Percentiles rank a stretch among this genome's conserved stretches.
phyloP scores from a whole-genome alignment of 352 stramenopile genomes.

The Phytophthora niederhauseri region DNA sequence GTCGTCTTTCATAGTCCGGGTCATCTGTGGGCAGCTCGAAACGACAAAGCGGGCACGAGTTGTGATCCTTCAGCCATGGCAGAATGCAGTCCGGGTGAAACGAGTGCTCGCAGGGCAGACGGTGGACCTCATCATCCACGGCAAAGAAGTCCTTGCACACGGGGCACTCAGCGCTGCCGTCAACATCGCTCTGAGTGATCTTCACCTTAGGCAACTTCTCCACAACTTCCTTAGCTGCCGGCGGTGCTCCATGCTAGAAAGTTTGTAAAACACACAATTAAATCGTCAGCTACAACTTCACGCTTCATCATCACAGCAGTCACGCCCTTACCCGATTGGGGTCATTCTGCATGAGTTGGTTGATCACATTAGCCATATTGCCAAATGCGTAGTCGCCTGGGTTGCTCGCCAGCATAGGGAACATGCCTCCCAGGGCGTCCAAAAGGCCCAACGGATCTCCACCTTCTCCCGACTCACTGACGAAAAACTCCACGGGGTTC shows the following conservation, averaged over 20 bases:
- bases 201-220: constrained; percentile 78
- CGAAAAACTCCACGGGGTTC: constrained; percentile 77
- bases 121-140: constrained; percentile 76
- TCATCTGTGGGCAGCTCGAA: constrained; percentile 88
- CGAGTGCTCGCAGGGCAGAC: constrained; percentile 74
- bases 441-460: constrained; percentile 56
- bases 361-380: constrained; percentile 85
- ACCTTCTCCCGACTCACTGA: constrained; percentile 59
- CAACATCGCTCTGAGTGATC: constrained; percentile 77
- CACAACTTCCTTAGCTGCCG: constrained; percentile 75
- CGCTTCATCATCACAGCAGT: neutral
- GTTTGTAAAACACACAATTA: constrained; percentile 15
- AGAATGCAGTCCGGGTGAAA: constrained; percentile 90
- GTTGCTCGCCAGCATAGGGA: constrained; percentile 65
- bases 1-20: constrained; percentile 77
- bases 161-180: constrained; percentile 77
- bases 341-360: constrained; percentile 91
- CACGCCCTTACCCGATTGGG: constrained; percentile 69
- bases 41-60: constrained; percentile 87
- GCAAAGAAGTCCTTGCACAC: constrained; percentile 89
- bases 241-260: constrained; percentile 75
- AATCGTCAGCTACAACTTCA: constrained; percentile 13
- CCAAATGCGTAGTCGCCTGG: constrained; percentile 86
- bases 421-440: constrained; percentile 64
- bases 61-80: constrained; percentile 90